These are phyloP conservation scores for Conticribra weissflogii DNA, from an alignment of 108 stramenopile species.

Conservation along the genomic window DNA sequence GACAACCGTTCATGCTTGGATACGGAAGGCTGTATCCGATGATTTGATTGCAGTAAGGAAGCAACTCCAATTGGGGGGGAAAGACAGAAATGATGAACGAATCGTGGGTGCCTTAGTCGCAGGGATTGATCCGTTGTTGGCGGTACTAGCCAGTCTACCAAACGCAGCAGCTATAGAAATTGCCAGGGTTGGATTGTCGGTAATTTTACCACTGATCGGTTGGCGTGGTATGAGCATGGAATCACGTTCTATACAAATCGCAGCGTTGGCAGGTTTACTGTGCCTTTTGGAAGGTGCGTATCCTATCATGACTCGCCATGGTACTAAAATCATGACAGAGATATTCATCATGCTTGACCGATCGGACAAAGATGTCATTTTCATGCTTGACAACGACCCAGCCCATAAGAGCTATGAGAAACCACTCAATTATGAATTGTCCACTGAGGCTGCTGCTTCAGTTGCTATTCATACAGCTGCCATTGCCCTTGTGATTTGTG, in stretches of 20 bases:
- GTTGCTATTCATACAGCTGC: slow-evolving; percentile 47
- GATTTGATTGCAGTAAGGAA: slow-evolving; percentile 22
- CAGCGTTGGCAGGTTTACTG: slow-evolving; percentile 46
- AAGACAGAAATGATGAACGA: slow-evolving; percentile 33
- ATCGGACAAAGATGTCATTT: slow-evolving; percentile 17
- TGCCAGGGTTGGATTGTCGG: slow-evolving; percentile 58
- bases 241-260: slow-evolving; percentile 36
- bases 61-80: slow-evolving; percentile 19
- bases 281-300: slow-evolving; percentile 64
- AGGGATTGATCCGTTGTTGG: slow-evolving; percentile 62
- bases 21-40: slow-evolving; percentile 26
- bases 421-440: slow-evolving; percentile 9
- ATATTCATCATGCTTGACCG: slow-evolving; percentile 45
- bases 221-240: slow-evolving; percentile 41
- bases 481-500: slow-evolving; percentile 52
- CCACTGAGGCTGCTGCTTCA: slow-evolving; percentile 16
- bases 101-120: slow-evolving; percentile 52
- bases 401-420: slow-evolving; percentile 1
- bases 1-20: slow-evolving; percentile 3
- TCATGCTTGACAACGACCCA: slow-evolving; percentile 26
- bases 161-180: slow-evolving; percentile 64
- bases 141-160: slow-evolving; percentile 33
- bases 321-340: slow-evolving; percentile 65
- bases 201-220: slow-evolving; percentile 61
- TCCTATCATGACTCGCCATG: slow-evolving; percentile 70